Evolutionary conservation across 441 rosid genomes (phyloP).

Genomic region (Gossypium gossypioides): DNA sequence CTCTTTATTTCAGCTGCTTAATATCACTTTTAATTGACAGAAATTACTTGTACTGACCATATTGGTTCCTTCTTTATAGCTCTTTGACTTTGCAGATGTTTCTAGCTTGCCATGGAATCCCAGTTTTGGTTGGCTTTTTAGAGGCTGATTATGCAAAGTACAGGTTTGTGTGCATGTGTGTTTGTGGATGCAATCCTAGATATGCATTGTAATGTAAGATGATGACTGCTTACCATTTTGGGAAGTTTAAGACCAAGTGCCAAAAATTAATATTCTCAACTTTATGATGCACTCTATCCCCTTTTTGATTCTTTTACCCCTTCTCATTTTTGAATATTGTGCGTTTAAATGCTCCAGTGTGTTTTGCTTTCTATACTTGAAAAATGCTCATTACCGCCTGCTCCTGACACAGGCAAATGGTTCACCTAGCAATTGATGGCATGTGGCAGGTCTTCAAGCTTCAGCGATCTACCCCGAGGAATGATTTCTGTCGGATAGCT

Average conservation of each 20-base stretch:
- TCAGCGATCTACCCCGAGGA: slow-evolving; percentile 81
- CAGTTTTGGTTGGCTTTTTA: slow-evolving; percentile 84
- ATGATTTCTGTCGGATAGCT: slow-evolving; percentile 90
- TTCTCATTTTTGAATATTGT: background rate
- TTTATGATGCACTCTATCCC: background rate
- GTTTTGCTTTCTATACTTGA: background rate
- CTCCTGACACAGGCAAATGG: slow-evolving; percentile 82
- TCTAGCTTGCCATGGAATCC: slow-evolving; percentile 91
- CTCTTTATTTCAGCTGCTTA: background rate
- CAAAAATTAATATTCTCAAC: background rate
- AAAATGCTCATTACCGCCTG: slow-evolving; percentile 25
- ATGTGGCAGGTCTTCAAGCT: slow-evolving; percentile 99
- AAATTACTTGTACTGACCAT: background rate
- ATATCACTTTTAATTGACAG: background rate
- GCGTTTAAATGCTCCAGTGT: background rate
- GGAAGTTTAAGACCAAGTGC: background rate
- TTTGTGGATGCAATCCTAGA: background rate
- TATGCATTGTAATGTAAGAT: background rate
- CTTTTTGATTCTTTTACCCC: background rate
- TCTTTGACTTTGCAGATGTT: slow-evolving; percentile 94
- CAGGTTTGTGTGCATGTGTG: slow-evolving; percentile 41
- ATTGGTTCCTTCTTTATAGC: slow-evolving; percentile 37
- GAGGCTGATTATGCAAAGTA: slow-evolving; percentile 93
- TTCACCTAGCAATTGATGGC: slow-evolving; percentile 97
- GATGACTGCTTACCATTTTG: background rate